Conservation (phyloP, 108 stramenopile species). For the Aurantiochytrium sp. region DNA sequence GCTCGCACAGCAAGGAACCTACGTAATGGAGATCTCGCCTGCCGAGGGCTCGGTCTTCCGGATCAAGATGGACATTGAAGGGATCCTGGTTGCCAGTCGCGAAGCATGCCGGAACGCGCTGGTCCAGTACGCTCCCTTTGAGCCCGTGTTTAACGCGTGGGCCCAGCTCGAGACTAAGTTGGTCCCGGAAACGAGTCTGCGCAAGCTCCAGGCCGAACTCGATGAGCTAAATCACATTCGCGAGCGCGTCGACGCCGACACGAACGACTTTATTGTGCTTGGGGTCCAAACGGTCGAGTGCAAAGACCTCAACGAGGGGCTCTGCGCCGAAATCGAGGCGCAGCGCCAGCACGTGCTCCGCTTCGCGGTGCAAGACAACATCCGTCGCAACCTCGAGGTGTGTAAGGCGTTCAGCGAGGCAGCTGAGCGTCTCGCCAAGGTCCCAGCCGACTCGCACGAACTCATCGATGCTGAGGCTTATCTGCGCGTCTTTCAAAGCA, state of each 20-base stretch:
- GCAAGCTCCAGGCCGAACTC: background rate
- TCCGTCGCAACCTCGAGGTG: background rate
- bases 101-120: background rate
- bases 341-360: background rate
- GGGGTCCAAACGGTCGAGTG: background rate
- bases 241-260: background rate
- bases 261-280: background rate
- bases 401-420: background rate
- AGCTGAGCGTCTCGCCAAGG: background rate
- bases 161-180: background rate
- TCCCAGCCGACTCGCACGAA: background rate
- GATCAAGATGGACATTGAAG: background rate
- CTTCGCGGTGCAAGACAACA: background rate
- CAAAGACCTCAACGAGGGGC: background rate
- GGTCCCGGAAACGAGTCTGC: background rate
- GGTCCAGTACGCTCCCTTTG: background rate
- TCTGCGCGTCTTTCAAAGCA: background rate
- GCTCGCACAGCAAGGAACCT: background rate
- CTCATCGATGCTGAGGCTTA: conserved; percentile 5
- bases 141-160: background rate
- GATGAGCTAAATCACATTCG: background rate
- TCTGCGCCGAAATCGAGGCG: background rate
- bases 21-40: background rate
- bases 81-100: background rate
- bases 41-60: background rate